Evolutionary conservation across 2,329 filamentous ascomycete species (phyloP).

Genomic region (Phaeophleospora eucalypticola): DNA sequence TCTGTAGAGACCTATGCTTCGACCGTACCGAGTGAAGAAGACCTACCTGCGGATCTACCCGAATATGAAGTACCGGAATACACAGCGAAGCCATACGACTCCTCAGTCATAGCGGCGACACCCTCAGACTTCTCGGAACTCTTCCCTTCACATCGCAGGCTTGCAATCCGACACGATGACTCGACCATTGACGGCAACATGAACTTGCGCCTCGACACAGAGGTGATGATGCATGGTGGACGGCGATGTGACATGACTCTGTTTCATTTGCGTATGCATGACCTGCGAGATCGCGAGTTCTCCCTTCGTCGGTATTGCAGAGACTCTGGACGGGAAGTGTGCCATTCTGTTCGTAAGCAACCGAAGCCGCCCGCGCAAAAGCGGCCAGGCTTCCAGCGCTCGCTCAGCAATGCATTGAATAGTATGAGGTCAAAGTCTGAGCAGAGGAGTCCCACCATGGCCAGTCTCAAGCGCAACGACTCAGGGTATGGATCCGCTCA

Average conservation of each 20-base stretch:
- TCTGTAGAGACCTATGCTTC: constrained; percentile 81
- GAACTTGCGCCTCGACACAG: constrained; percentile 86
- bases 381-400: constrained; percentile 53
- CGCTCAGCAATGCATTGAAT: constrained; percentile 57
- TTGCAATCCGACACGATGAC: constrained; percentile 86
- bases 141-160: constrained; percentile 77
- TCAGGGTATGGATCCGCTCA: constrained; percentile 52
- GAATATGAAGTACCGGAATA: constrained; percentile 58
- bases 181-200: constrained; percentile 89
- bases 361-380: constrained; percentile 48
- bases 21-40: constrained; percentile 59
- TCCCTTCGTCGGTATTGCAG: constrained; percentile 88
- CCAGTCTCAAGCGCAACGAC: constrained; percentile 52
- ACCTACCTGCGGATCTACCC: constrained; percentile 45
- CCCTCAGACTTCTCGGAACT: constrained; percentile 77
- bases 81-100: constrained; percentile 57
- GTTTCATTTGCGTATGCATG: constrained; percentile 93
- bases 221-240: constrained; percentile 56
- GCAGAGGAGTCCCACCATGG: constrained; percentile 38
- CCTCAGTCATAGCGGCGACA: constrained; percentile 59
- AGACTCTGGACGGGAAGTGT: constrained; percentile 89
- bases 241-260: constrained; percentile 62
- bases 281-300: constrained; percentile 80
- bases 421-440: constrained; percentile 55
- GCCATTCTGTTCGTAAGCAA: constrained; percentile 72